Percentiles rank a stretch among this genome's conserved stretches.
Conservation (phyloP, 2,329 filamentous ascomycete genomes). For the Coccinonectria pachysandricola region DNA sequence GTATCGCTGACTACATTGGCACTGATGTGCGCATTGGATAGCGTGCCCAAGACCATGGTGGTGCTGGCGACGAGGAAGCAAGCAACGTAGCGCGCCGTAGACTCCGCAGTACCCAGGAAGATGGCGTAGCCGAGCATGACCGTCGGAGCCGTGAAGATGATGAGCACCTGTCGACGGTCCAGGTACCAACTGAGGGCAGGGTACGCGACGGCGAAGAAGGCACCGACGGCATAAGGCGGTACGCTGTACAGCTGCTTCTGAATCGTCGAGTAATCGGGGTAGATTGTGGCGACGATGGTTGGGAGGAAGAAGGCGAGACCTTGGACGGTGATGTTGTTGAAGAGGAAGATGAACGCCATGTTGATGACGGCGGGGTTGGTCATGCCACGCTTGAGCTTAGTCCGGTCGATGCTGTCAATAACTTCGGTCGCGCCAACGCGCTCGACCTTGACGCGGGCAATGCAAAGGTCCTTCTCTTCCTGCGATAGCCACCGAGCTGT, state of each 20-base stretch:
- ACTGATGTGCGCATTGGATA: conserved; percentile 52
- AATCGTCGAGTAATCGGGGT: conserved; percentile 45
- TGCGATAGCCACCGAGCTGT: conserved; percentile 53
- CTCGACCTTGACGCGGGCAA: conserved; percentile 49
- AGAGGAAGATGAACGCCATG: conserved; percentile 48
- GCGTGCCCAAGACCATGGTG: conserved; percentile 49
- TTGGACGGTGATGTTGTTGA: conserved; percentile 58
- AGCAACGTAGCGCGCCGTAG: conserved; percentile 47
- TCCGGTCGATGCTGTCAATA: conserved; percentile 48
- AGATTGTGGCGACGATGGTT: conserved; percentile 55
- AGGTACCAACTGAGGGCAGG: conserved; percentile 46
- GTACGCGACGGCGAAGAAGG: conserved; percentile 47
- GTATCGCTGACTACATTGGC: conserved; percentile 59
- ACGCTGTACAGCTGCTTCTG: conserved; percentile 55
- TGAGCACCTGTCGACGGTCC: conserved; percentile 44
- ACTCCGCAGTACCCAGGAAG: conserved; percentile 42
- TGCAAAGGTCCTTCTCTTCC: conserved; percentile 54
- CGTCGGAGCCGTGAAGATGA: conserved; percentile 43
- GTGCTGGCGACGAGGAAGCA: conserved; percentile 53
- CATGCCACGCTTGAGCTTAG: conserved; percentile 48
- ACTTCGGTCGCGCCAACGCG: conserved; percentile 49
- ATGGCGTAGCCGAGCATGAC: conserved; percentile 55
- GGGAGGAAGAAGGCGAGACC: conserved; percentile 34
- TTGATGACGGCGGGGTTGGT: conserved; percentile 46
- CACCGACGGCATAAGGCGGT: conserved; percentile 53